Evolutionary conservation across 2,329 filamentous ascomycete genomes (phyloP).

Genomic region (Celoporthe dispersa): DNA sequence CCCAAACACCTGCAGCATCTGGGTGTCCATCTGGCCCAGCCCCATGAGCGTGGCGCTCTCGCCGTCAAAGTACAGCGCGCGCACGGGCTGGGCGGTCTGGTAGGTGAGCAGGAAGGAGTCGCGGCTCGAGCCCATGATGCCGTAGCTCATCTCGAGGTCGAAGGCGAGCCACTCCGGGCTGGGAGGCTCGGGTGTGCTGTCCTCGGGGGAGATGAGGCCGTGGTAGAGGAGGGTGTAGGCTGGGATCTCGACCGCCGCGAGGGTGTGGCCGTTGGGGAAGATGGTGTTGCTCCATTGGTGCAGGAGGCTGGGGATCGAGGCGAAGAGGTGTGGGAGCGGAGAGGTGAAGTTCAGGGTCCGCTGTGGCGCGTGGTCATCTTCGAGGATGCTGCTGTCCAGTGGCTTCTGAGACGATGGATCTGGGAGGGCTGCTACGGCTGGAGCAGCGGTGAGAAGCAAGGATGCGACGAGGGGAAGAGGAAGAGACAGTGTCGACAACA

Average conservation of each 20-base stretch:
- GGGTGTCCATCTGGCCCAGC: constrained; percentile 49
- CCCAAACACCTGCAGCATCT: constrained; percentile 55
- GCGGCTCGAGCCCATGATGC: constrained; percentile 51
- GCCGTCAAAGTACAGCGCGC: constrained; percentile 55
- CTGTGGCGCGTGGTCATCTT: background rate
- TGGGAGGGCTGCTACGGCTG: background rate
- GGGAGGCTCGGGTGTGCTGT: constrained; percentile 43
- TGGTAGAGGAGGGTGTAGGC: constrained; percentile 55
- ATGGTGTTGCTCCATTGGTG: constrained; percentile 57
- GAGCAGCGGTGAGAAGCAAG: background rate
- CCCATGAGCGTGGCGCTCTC: constrained; percentile 53
- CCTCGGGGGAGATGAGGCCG: constrained; percentile 42
- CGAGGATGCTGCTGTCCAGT: background rate
- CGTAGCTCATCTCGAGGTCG: constrained; percentile 58
- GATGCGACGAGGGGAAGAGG: background rate
- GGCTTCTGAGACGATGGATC: background rate
- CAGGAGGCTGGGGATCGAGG: constrained; percentile 50
- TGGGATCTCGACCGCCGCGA: constrained; percentile 51
- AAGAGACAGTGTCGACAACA: background rate
- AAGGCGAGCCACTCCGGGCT: constrained; percentile 58
- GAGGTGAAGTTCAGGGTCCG: constrained; percentile 52
- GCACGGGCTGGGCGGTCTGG: constrained; percentile 47
- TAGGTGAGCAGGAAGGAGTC: constrained; percentile 53
- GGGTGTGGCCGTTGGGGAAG: constrained; percentile 53
- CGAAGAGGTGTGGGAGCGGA: constrained; percentile 52